Percentiles rank a stretch among this genome's conserved stretches.
Evolutionary conservation across 371 early-diverging fungal genomes (phyloP).

Genomic region (Lichtheimia ramosa): DNA sequence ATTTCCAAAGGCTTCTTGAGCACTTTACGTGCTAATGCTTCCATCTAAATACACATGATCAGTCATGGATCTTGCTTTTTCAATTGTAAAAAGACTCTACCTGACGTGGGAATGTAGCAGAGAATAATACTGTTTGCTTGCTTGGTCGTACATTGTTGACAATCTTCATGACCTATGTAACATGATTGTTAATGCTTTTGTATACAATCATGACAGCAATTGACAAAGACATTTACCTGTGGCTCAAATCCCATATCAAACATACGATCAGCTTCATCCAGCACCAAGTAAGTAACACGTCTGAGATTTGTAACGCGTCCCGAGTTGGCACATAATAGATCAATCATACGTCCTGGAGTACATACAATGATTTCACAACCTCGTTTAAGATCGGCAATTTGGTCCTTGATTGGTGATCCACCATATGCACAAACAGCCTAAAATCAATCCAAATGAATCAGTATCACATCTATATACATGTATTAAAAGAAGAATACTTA

Average conservation of each 20-base stretch:
- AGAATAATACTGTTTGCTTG: constrained; percentile 92
- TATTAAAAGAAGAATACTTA: constrained; percentile 18
- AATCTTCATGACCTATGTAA: constrained; percentile 83
- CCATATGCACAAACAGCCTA: constrained; percentile 96
- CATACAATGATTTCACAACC: constrained; percentile 99
- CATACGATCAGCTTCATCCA: constrained; percentile 99
- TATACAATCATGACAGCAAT: neutral
- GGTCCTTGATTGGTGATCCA: constrained; percentile 96
- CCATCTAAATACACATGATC: constrained; percentile 63
- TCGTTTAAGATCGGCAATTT: constrained; percentile 96
- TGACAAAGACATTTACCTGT: constrained; percentile 61
- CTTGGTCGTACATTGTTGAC: constrained; percentile 94
- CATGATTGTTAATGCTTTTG: neutral
- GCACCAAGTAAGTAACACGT: constrained; percentile 95
- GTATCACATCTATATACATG: neutral
- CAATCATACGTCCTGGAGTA: constrained; percentile 99
- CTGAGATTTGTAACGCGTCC: constrained; percentile 94
- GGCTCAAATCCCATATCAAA: constrained; percentile 99
- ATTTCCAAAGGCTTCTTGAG: constrained; percentile 90
- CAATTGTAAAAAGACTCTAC: constrained; percentile 19
- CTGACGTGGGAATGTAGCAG: constrained; percentile 96
- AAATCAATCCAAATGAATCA: neutral
- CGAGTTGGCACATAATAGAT: constrained; percentile 94
- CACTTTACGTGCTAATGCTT: constrained; percentile 94
- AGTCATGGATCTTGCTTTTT: no score